phyloP scores from a whole-genome alignment of 345 rosid genomes.

The Carallia brachiata region DNA sequence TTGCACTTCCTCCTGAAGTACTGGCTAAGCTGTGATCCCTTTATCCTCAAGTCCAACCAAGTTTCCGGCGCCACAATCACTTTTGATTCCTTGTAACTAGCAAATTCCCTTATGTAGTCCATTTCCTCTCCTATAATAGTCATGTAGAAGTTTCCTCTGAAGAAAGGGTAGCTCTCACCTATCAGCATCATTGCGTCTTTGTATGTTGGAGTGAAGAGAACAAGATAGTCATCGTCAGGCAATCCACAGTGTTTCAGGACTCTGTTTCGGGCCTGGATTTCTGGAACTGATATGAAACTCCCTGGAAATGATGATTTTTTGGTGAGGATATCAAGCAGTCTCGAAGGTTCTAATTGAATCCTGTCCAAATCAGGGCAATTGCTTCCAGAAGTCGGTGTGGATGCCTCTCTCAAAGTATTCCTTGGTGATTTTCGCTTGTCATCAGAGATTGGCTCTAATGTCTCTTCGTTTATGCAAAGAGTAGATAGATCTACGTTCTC shows the following conservation, averaged over 20 bases:
- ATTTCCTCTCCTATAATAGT: slow-evolving; percentile 38
- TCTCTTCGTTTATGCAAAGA: slow-evolving; percentile 52
- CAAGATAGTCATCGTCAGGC: slow-evolving; percentile 53
- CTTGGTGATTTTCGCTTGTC: slow-evolving; percentile 46
- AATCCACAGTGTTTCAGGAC: slow-evolving; percentile 64
- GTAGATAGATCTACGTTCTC: slow-evolving; percentile 48
- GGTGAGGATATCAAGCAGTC: slow-evolving; percentile 61
- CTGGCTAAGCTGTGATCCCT: slow-evolving; percentile 73
- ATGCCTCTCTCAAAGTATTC: slow-evolving; percentile 34
- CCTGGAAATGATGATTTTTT: slow-evolving; percentile 67
- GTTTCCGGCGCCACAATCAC: slow-evolving; percentile 57
- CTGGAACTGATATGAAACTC: slow-evolving; percentile 68
- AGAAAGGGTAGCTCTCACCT: slow-evolving; percentile 76
- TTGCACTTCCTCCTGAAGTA: slow-evolving; percentile 68
- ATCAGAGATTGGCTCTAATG: slow-evolving; percentile 32
- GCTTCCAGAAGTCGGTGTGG: slow-evolving; percentile 33
- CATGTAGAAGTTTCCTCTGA: slow-evolving; percentile 65
- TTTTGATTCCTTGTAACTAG: slow-evolving; percentile 62
- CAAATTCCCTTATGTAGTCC: slow-evolving; percentile 57
- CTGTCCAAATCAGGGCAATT: slow-evolving; percentile 50
- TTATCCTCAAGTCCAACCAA: slow-evolving; percentile 76
- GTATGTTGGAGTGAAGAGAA: slow-evolving; percentile 60
- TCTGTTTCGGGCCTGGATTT: slow-evolving; percentile 60
- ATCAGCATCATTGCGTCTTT: slow-evolving; percentile 67
- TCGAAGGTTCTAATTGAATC: slow-evolving; percentile 58